Evolutionary conservation across 1,284 basidiomycete species (phyloP).

Genomic region (Gomphus bonarii): DNA sequence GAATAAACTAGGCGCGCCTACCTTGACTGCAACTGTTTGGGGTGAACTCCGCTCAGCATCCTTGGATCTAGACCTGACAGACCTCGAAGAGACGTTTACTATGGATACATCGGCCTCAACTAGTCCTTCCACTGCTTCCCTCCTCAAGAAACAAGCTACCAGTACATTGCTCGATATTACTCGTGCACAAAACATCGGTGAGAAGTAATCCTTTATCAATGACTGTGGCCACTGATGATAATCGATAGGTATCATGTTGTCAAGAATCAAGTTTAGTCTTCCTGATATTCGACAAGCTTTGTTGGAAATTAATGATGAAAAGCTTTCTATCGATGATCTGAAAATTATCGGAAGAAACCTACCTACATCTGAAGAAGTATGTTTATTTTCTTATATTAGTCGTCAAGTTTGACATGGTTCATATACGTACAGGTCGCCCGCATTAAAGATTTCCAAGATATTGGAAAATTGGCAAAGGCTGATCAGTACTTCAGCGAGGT

Average conservation of each 20-base stretch:
- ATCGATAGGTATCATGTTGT: conserved; percentile 66
- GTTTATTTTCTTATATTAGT: conserved; percentile 11
- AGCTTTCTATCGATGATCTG: conserved; percentile 60
- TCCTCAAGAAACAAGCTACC: conserved; percentile 43
- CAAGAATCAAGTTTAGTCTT: conserved; percentile 56
- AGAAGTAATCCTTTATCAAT: conserved; percentile 16
- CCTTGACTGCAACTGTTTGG: conserved; percentile 59
- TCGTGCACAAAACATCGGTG: conserved; percentile 78
- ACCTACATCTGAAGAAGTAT: conserved; percentile 70
- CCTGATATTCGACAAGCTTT: conserved; percentile 58
- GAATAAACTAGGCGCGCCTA: conserved; percentile 56
- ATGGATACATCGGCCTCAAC: conserved; percentile 44
- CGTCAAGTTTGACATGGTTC: not conserved
- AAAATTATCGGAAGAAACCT: conserved; percentile 62
- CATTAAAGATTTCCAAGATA: conserved; percentile 57
- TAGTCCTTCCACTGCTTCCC: conserved; percentile 25
- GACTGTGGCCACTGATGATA: conserved; percentile 11
- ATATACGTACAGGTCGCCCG: conserved; percentile 37
- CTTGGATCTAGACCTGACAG: conserved; percentile 47
- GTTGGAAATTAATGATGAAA: conserved; percentile 58
- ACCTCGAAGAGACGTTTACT: conserved; percentile 67
- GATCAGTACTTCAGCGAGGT: conserved; percentile 81
- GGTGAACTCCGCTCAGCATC: conserved; percentile 34
- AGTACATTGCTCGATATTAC: conserved; percentile 71
- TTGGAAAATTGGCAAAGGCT: conserved; percentile 65